These are phyloP conservation scores for Pezizomycotina sp. DNA, from an alignment of 2,329 filamentous ascomycete genomes.

Conservation along the genomic window DNA sequence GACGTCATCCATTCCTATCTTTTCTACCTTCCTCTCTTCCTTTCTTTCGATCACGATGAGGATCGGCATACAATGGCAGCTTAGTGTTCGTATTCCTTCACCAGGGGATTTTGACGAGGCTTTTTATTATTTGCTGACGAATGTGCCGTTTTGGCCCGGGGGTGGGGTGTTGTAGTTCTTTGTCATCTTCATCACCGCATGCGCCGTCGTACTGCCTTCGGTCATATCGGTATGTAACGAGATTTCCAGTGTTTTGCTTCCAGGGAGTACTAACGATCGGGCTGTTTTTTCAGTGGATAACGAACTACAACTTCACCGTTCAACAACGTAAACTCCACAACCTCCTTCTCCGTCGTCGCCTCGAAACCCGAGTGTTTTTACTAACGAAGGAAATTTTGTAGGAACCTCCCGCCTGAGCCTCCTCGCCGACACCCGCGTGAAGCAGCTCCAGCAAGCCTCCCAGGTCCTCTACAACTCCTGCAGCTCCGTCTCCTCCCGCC, in stretches of 20 bases:
- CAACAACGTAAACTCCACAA: slow-evolving; percentile 37
- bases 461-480: slow-evolving; percentile 62
- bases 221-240: slow-evolving; percentile 44
- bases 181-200: slow-evolving; percentile 53
- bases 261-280: neutral
- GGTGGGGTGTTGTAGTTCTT: slow-evolving; percentile 28
- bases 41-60: slow-evolving; percentile 41
- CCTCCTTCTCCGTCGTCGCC: slow-evolving; percentile 4
- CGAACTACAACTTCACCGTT: slow-evolving; percentile 45
- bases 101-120: neutral
- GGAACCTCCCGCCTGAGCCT: slow-evolving; percentile 49
- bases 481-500: slow-evolving; percentile 50
- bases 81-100: slow-evolving; percentile 35
- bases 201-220: slow-evolving; percentile 55
- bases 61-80: slow-evolving; percentile 73
- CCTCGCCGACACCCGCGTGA: slow-evolving; percentile 72
- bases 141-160: neutral
- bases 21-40: neutral
- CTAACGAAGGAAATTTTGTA: slow-evolving; percentile 6
- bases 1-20: neutral
- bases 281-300: slow-evolving; percentile 43
- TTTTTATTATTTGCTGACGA: neutral
- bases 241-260: slow-evolving; percentile 2
- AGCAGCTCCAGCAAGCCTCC: slow-evolving; percentile 62
- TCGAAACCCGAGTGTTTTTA: too few species aligned